Percentiles rank a stretch among this genome's conserved stretches.
Evolutionary conservation across 2,329 filamentous ascomycete genomes (phyloP).

Genomic region (Polytolypa hystricis): DNA sequence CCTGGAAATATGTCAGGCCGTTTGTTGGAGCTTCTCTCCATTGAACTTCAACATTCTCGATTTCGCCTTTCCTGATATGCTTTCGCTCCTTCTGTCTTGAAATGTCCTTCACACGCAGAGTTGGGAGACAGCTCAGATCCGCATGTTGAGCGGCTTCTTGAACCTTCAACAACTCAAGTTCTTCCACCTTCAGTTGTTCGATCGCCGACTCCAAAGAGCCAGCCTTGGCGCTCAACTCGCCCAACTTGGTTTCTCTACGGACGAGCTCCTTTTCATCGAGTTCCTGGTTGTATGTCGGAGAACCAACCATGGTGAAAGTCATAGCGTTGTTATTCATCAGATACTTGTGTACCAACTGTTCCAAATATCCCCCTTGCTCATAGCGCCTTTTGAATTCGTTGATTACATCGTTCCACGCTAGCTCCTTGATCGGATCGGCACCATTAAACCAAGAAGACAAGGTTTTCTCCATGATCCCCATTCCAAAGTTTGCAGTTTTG

Average conservation of each 20-base stretch:
- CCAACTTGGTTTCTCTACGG: conserved; percentile 64
- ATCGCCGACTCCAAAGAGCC: conserved; percentile 62
- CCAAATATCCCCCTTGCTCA: conserved; percentile 67
- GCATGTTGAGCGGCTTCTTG: conserved; percentile 76
- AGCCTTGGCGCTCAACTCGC: conserved; percentile 55
- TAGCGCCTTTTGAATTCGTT: conserved; percentile 68
- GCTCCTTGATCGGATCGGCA: conserved; percentile 77
- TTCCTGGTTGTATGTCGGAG: conserved; percentile 60
- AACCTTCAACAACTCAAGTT: conserved; percentile 67
- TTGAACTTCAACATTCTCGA: conserved; percentile 60
- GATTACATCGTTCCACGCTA: conserved; percentile 87
- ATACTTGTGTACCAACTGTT: conserved; percentile 78
- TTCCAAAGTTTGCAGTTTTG: conserved; percentile 91
- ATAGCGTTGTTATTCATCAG: conserved; percentile 76
- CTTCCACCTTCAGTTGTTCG: conserved; percentile 61
- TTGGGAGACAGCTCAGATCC: conserved; percentile 78
- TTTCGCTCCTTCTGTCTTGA: conserved; percentile 66
- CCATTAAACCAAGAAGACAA: conserved; percentile 95
- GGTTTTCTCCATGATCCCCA: conserved; percentile 77
- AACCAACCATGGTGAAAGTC: conserved; percentile 90
- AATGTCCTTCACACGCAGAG: conserved; percentile 80
- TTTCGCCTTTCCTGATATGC: conserved; percentile 46
- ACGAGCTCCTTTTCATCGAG: conserved; percentile 65
- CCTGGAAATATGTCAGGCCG: conserved; percentile 89
- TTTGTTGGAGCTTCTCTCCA: conserved; percentile 93